Evolutionary conservation across 1,284 basidiomycete species (phyloP).

Genomic region (Papiliotrema laurentii): DNA sequence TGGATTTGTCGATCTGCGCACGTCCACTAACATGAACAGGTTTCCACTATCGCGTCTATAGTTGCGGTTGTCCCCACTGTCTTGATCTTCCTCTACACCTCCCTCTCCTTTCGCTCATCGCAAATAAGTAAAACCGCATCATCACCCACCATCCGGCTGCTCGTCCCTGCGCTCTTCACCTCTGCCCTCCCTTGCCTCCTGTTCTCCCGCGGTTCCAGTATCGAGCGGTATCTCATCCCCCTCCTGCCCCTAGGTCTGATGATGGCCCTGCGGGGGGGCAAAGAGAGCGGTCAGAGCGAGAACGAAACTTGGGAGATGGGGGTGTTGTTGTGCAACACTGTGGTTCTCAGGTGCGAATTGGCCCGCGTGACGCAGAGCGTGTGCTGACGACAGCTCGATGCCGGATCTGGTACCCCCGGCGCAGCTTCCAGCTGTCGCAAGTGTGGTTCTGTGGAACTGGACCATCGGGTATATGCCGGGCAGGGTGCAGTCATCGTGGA

Average conservation of each 20-base stretch:
- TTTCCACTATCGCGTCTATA: slow-evolving; percentile 44
- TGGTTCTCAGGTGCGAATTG: slow-evolving; percentile 39
- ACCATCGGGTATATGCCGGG: slow-evolving; percentile 61
- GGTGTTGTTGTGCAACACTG: slow-evolving; percentile 82
- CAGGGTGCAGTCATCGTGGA: slow-evolving; percentile 55
- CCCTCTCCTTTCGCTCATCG: not conserved
- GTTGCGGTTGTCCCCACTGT: slow-evolving; percentile 37
- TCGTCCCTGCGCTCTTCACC: slow-evolving; percentile 36
- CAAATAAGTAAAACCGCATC: slow-evolving; percentile 59
- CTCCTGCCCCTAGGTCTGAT: slow-evolving; percentile 77
- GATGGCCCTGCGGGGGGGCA: slow-evolving; percentile 56
- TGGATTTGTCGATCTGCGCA: slow-evolving; percentile 46
- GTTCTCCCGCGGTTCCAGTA: no score
- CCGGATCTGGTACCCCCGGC: not conserved
- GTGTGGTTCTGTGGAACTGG: slow-evolving; percentile 72
- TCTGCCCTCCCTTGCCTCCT: no score
- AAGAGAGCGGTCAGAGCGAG: slow-evolving; percentile 37
- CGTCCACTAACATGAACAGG: slow-evolving; percentile 7
- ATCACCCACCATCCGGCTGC: slow-evolving; percentile 26
- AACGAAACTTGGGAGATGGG: slow-evolving; percentile 66
- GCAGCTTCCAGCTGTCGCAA: slow-evolving; percentile 63
- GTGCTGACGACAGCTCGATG: not conserved
- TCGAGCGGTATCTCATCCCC: no score
- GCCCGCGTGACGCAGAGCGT: not conserved
- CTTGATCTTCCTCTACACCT: slow-evolving; percentile 9